A percentile compares a stretch with the other conserved stretches of the same genome.
Evolutionary conservation across 2,329 filamentous ascomycete species (phyloP).

Genomic region (Ophiosphaerella korrae): DNA sequence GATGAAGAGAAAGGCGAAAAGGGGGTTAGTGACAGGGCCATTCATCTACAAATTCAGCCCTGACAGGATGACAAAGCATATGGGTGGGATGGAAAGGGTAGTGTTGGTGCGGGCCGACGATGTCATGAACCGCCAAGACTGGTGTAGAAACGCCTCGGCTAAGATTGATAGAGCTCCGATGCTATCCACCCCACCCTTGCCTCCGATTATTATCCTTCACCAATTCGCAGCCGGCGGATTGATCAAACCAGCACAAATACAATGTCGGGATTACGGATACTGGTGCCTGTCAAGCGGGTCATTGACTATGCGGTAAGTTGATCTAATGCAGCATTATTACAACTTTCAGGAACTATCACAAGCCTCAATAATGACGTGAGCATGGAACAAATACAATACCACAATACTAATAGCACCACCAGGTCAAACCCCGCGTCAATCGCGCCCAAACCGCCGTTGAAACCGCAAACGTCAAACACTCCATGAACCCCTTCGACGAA

Average conservation of each 20-base stretch:
- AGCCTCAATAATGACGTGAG: background rate
- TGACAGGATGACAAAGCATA: too few relatives aligned
- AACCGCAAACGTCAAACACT: constrained; percentile 92
- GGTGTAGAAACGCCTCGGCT: constrained; percentile 20
- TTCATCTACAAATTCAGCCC: too few relatives aligned
- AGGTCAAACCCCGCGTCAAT: constrained; percentile 75
- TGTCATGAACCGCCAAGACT: constrained; percentile 13
- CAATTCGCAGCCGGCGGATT: background rate
- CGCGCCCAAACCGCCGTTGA: constrained; percentile 83
- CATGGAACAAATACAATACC: background rate
- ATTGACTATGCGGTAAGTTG: constrained; percentile 62
- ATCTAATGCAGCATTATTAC: background rate
- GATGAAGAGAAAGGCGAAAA: too few relatives aligned
- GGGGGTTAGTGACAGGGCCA: too few relatives aligned
- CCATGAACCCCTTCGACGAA: constrained; percentile 99
- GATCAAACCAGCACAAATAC: constrained; percentile 13
- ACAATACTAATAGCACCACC: constrained; percentile 8
- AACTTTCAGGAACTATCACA: background rate
- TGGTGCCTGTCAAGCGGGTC: constrained; percentile 63
- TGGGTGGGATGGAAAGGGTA: background rate
- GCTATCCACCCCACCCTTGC: constrained; percentile 23
- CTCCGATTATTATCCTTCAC: constrained; percentile 14
- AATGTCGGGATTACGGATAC: constrained; percentile 58
- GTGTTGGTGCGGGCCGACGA: background rate
- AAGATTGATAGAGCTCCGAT: constrained; percentile 21